phyloP scores from a whole-genome alignment of 257 asterid species.

The Petrea volubilis region DNA sequence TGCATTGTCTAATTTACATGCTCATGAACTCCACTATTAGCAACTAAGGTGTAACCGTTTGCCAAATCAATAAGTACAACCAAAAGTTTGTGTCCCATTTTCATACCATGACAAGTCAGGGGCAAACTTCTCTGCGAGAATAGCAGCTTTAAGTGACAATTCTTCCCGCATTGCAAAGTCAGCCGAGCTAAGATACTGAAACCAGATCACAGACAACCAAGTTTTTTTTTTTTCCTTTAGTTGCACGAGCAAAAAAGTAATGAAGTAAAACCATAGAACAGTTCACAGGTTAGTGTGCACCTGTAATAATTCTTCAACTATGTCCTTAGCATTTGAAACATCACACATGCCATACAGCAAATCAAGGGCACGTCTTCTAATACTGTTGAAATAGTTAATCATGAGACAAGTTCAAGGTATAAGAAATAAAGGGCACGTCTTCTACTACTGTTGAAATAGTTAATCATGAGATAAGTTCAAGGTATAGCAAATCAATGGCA shows the following conservation, averaged over 20 bases:
- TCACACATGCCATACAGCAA: constrained; percentile 98
- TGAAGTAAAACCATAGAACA: constrained; percentile 19
- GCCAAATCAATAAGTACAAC: constrained; percentile 12
- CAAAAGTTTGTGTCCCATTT: not conserved
- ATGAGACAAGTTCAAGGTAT: constrained; percentile 20
- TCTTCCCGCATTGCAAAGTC: constrained; percentile 65
- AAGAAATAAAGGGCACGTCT: not conserved
- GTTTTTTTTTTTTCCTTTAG: constrained; percentile 17
- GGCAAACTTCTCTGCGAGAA: constrained; percentile 97
- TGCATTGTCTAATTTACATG: not conserved
- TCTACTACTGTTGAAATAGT: not conserved
- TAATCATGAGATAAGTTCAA: not conserved
- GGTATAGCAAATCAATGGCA: constrained; percentile 2
- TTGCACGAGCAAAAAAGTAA: constrained; percentile 19
- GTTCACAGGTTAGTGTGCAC: constrained; percentile 35
- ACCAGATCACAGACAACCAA: constrained; percentile 29
- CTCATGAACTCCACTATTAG: not conserved
- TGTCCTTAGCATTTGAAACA: constrained; percentile 96
- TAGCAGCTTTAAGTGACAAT: constrained; percentile 84
- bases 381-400: constrained; percentile 47
- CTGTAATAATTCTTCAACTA: constrained; percentile 94
- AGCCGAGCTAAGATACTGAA: constrained; percentile 82
- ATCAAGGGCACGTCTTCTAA: constrained; percentile 96
- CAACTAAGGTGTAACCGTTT: constrained; percentile 14
- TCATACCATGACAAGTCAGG: constrained; percentile 95